Conservation (phyloP, 2,329 filamentous ascomycete genomes). For the Botryotinia convoluta region DNA sequence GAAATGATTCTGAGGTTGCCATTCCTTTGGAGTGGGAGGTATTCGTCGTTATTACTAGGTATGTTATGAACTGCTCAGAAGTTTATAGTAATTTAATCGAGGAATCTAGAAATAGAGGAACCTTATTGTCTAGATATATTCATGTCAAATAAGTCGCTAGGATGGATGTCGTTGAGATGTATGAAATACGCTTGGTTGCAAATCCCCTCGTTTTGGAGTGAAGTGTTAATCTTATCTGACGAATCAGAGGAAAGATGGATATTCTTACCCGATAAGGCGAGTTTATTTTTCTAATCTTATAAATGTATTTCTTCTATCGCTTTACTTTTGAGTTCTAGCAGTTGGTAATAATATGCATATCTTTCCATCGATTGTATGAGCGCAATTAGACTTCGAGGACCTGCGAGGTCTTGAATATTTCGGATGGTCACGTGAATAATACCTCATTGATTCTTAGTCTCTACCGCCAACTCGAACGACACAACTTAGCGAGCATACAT, state of each 20-base stretch:
- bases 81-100: background rate
- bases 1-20: background rate
- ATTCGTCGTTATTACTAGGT: background rate
- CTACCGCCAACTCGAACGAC: background rate
- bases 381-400: too few species aligned
- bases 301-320: too few species aligned
- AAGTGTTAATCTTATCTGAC: slow-evolving; percentile 2
- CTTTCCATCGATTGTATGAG: background rate
- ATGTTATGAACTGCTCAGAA: background rate
- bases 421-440: background rate
- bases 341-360: background rate
- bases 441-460: background rate
- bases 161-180: background rate
- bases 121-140: background rate
- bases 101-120: background rate
- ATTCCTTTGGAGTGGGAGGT: background rate
- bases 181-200: background rate
- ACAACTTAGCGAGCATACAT: background rate
- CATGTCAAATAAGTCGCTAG: background rate
- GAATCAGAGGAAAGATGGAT: background rate
- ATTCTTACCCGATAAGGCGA: background rate
- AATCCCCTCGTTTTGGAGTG: background rate
- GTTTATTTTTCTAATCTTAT: background rate
- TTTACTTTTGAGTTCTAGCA: background rate
- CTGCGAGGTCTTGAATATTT: background rate